Evolutionary conservation across 768 basidiomycete species (phyloP), one percentile per base, ranked within the genome.

Genomic region (Megacollybia marginata): DNA sequence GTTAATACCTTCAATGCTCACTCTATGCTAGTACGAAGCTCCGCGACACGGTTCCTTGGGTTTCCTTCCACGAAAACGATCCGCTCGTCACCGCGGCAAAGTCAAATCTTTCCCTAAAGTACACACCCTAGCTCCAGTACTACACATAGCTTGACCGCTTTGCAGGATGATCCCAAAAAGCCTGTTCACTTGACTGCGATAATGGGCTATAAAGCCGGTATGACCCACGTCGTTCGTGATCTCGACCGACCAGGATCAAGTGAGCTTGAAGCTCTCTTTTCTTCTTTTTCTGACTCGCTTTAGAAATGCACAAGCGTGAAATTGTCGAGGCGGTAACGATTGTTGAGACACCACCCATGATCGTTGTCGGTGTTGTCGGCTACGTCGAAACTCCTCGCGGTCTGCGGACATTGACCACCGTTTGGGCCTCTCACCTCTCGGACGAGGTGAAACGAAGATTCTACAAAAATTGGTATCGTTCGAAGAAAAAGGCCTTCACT

Each of bases 401-500:
- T 63, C 86, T 99, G 57, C 93, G 96, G 65, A 92, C 93, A 38
- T 88, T 99, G 64, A 98, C 96, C 65, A 99, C 96, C 53, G 94
- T 96, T 68, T 92, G 89, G 96, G 94, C 96, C 44, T 88, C 90
- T 59, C 96, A 99, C 70, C 82, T 99, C 40, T 94, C 92, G 35
- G 96, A 97, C 69, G 94, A 97, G 68, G 67, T 98, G 68, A 99
- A 95, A 75, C 91, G 96, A 64, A 84, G 96, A 60, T 97, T 99
- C 86, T 97, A 98, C 88, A 94, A 93, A 81, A 96, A 95, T 82
- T 97, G 95, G 94, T 98, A 98, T 80, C 86, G 91, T 60, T 95
- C 92, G 46, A 99, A 99, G 89, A 98, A 98, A 83, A 99, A 99
- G 85, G 96, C 96, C 36, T 99, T 98, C 83, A 99, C 96, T 64